These are phyloP conservation scores for Aegilops longissima DNA, from an alignment of 176 grass and related monocot species.

Conservation along the genomic window DNA sequence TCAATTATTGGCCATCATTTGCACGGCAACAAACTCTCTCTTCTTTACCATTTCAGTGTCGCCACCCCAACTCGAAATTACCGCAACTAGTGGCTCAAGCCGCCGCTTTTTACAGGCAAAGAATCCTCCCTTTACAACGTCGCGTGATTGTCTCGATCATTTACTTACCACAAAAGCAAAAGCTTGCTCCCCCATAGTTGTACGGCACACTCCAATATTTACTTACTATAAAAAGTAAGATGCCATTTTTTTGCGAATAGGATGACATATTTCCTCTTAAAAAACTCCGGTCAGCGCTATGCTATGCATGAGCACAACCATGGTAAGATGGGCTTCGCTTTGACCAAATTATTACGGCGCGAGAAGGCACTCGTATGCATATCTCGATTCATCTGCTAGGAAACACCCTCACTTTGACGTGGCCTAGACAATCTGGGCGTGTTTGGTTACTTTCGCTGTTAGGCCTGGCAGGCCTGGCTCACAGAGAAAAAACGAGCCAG, in stretches of 20 bases:
- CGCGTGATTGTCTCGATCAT: background rate
- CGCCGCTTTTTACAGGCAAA: background rate
- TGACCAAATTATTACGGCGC: too few relatives aligned
- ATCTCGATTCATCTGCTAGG: too few relatives aligned
- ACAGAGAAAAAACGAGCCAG: too few relatives aligned
- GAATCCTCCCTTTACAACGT: background rate
- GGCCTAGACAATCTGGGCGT: too few relatives aligned
- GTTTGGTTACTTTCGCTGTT: too few relatives aligned
- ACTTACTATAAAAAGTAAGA: background rate
- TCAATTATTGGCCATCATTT: background rate
- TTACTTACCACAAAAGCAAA: conserved; percentile 1
- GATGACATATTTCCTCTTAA: background rate
- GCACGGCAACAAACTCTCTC: too few relatives aligned
- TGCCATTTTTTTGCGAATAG: background rate
- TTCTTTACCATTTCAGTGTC: conserved; percentile 1
- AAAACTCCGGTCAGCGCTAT: background rate
- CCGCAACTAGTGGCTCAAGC: background rate
- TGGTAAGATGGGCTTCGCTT: too few relatives aligned
- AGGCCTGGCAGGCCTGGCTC: too few relatives aligned
- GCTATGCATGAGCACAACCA: too few relatives aligned
- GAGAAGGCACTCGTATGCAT: too few relatives aligned
- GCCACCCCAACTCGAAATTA: background rate
- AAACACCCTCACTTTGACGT: too few relatives aligned
- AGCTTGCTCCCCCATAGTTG: background rate
- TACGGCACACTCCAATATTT: background rate